These are phyloP conservation scores for Solanum sparsipilum DNA, from an alignment of 257 asterid species.

Conservation along the genomic window DNA sequence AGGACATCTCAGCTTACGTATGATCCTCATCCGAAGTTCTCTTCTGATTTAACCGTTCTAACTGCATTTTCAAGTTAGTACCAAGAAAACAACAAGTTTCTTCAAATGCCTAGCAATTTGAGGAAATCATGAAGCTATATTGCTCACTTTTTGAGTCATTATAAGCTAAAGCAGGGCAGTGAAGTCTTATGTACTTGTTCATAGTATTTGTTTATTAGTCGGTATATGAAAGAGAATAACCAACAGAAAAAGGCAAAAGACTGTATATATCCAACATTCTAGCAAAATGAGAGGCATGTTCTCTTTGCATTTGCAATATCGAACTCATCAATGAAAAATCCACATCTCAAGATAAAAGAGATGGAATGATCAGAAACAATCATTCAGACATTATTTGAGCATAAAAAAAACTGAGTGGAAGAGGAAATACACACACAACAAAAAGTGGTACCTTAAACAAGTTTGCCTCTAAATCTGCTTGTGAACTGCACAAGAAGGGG, in stretches of 20 bases:
- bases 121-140: not conserved
- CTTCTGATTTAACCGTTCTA: not conserved
- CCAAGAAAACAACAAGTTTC: not conserved
- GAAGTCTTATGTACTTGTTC: not conserved
- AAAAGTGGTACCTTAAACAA: conserved; percentile 62
- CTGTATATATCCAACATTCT: not conserved
- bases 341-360: not conserved
- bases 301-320: not conserved
- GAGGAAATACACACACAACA: not conserved
- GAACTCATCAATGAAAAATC: not conserved
- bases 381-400: not conserved
- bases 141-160: not conserved
- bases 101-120: not conserved
- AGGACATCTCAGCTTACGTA: not conserved
- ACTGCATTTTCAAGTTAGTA: not conserved
- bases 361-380: not conserved
- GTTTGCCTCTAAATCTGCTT: conserved; percentile 88
- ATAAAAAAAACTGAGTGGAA: not conserved
- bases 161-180: not conserved
- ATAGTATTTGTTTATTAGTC: not conserved
- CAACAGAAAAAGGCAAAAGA: too few species aligned
- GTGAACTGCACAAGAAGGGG: conserved; percentile 52
- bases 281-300: not conserved
- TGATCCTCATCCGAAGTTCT: not conserved
- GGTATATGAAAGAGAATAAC: not conserved